A percentile compares a stretch with the other conserved stretches of the same genome.
phyloP scores from a whole-genome alignment of 116 monocot species.

The Cymodocea nodosa region DNA sequence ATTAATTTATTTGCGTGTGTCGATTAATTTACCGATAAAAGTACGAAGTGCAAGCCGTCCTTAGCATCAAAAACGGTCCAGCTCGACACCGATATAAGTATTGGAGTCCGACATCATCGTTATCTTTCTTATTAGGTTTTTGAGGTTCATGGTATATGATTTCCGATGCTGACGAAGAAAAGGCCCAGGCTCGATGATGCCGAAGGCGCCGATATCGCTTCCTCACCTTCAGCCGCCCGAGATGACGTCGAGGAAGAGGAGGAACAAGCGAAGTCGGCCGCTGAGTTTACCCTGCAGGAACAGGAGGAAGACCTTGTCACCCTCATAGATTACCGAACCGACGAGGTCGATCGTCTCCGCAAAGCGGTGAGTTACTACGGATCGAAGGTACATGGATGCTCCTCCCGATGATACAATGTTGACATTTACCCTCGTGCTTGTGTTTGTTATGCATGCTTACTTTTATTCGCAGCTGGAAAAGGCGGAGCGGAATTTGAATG shows the following conservation, averaged over 20 bases:
- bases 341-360: constrained; percentile 11
- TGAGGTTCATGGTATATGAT: too few species aligned
- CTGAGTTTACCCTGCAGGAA: not conserved
- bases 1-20: too few species aligned
- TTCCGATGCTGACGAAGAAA: too few species aligned
- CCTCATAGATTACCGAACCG: constrained; percentile 4
- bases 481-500: constrained; percentile 1
- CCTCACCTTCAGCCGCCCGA: not conserved
- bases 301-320: constrained; percentile 8
- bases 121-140: too few species aligned
- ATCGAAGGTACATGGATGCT: not conserved
- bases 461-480: constrained; percentile 1
- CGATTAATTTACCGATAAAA: too few species aligned
- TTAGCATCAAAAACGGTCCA: too few species aligned
- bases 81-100: too few species aligned
- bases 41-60: too few species aligned
- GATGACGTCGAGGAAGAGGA: not conserved
- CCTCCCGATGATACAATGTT: too few species aligned
- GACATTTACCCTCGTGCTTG: too few species aligned
- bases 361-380: not conserved
- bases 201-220: not conserved
- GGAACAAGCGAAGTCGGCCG: not conserved
- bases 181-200: too few species aligned
- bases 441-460: not conserved
- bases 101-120: too few species aligned